phyloP scores from a whole-genome alignment of 1,139 yeast genomes.

The Geotrichum reessii region DNA sequence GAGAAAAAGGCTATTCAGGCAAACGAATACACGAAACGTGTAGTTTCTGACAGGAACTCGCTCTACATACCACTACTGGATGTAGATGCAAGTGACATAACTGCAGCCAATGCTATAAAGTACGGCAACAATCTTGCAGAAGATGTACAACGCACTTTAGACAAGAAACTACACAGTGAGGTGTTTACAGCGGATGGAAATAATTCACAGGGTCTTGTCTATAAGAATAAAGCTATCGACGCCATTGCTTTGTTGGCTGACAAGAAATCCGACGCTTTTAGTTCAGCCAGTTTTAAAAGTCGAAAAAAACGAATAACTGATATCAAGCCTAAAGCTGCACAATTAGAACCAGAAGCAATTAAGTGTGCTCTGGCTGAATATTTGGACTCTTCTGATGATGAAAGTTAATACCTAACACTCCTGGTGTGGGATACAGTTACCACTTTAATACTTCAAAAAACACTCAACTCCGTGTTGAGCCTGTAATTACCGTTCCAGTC shows the following conservation, averaged over 20 bases:
- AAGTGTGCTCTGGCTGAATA: neutral
- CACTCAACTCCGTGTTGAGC: too few species aligned
- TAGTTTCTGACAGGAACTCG: constrained; percentile 21
- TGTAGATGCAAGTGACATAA: constrained; percentile 12
- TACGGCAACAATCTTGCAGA: neutral
- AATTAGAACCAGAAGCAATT: neutral
- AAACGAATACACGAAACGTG: constrained; percentile 18
- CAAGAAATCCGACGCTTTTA: constrained; percentile 2
- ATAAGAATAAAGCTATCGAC: neutral
- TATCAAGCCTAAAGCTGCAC: neutral
- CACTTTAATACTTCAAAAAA: too few species aligned
- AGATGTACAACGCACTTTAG: neutral
- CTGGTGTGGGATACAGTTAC: too few species aligned
- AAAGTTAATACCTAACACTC: neutral
- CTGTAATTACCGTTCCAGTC: too few species aligned
- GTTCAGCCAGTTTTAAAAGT: neutral
- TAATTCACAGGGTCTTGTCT: neutral
- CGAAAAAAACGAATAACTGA: neutral
- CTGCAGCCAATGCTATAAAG: constrained; percentile 8
- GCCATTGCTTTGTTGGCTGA: constrained; percentile 3
- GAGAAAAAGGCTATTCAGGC: constrained; percentile 17
- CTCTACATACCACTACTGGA: constrained; percentile 20
- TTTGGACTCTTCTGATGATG: neutral
- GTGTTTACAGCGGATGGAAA: neutral
- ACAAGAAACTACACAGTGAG: constrained; percentile 3